Evolutionary conservation across 805 yeast species (phyloP).

Genomic region (Starmerella vaccinii): DNA sequence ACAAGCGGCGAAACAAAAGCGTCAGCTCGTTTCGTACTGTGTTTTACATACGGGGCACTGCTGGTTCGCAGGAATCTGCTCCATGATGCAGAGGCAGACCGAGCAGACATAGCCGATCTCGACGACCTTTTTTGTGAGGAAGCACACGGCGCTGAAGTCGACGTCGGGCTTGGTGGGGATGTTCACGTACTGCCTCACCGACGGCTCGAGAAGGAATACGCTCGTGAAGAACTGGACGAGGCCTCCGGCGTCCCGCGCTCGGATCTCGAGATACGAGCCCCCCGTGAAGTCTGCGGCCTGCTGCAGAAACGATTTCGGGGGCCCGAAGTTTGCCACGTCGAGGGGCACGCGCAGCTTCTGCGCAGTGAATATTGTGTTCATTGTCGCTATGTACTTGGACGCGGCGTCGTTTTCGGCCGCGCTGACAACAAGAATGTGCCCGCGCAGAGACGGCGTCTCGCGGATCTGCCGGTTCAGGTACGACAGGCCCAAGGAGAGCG

Average conservation of each 20-base stretch:
- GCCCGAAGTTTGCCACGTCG: slow-evolving; percentile 76
- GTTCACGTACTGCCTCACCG: slow-evolving; percentile 61
- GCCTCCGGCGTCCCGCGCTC: slow-evolving; percentile 50
- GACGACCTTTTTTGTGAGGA: slow-evolving; percentile 76
- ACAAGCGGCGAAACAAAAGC: too few relatives aligned
- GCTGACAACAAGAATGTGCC: slow-evolving; percentile 54
- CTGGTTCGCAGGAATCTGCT: slow-evolving; percentile 43
- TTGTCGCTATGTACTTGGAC: slow-evolving; percentile 77
- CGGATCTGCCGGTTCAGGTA: slow-evolving; percentile 52
- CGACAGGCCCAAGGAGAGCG: slow-evolving; percentile 65
- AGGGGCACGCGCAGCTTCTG: slow-evolving; percentile 77
- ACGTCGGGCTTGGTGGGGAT: slow-evolving; percentile 77
- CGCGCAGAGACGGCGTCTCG: slow-evolving; percentile 41
- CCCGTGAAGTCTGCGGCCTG: slow-evolving; percentile 93
- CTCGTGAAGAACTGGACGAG: slow-evolving; percentile 70
- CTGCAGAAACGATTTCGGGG: slow-evolving; percentile 71
- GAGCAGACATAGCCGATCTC: slow-evolving; percentile 93
- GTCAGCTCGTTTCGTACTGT: slow-evolving; percentile 34
- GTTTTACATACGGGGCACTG: slow-evolving; percentile 84
- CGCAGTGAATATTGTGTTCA: slow-evolving; percentile 94
- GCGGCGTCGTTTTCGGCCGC: slow-evolving; percentile 60
- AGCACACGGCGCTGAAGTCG: slow-evolving; percentile 91
- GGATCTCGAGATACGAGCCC: slow-evolving; percentile 68
- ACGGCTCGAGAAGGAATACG: slow-evolving; percentile 79
- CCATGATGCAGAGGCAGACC: slow-evolving; percentile 70